A percentile compares a stretch with the other conserved stretches of the same genome.
These are phyloP conservation scores for Penicillium tannophilum DNA, from an alignment of 495 filamentous ascomycete genomes.

Conservation along the genomic window DNA sequence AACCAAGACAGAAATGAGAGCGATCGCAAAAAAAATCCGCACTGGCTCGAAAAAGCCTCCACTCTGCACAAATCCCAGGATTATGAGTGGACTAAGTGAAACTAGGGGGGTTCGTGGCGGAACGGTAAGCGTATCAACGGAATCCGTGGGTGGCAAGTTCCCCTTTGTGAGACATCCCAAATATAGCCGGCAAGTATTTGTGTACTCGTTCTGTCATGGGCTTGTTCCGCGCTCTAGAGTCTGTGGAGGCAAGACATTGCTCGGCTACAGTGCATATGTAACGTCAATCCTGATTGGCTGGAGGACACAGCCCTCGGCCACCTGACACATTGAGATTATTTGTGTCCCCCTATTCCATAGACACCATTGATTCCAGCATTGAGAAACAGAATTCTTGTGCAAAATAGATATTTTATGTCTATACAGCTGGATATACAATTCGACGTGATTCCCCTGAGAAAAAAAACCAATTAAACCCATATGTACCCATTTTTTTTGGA, in stretches of 20 bases:
- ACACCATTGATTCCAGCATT: neutral
- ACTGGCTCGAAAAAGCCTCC: neutral
- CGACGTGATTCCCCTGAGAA: neutral
- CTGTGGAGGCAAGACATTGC: neutral
- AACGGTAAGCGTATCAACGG: constrained; percentile 2
- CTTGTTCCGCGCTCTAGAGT: neutral
- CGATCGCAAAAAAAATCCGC: neutral
- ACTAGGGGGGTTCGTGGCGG: constrained; percentile 30
- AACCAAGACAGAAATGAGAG: neutral
- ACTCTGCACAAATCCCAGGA: neutral
- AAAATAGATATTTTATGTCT: neutral
- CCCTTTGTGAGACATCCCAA: constrained; percentile 29
- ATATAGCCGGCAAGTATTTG: constrained; percentile 16
- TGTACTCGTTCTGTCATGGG: neutral
- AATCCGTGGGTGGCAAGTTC: constrained; percentile 13
- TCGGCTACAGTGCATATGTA: neutral
- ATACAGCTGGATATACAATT: neutral
- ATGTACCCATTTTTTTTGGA: neutral
- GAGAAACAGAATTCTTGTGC: neutral
- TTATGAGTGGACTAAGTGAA: constrained; percentile 19
- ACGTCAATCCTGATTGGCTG: neutral
- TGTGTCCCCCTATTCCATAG: neutral
- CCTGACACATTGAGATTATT: neutral
- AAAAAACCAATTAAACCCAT: neutral
- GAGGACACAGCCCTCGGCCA: neutral